phyloP scores from a whole-genome alignment of 768 basidiomycete species.

The Leccinum arenicola region DNA sequence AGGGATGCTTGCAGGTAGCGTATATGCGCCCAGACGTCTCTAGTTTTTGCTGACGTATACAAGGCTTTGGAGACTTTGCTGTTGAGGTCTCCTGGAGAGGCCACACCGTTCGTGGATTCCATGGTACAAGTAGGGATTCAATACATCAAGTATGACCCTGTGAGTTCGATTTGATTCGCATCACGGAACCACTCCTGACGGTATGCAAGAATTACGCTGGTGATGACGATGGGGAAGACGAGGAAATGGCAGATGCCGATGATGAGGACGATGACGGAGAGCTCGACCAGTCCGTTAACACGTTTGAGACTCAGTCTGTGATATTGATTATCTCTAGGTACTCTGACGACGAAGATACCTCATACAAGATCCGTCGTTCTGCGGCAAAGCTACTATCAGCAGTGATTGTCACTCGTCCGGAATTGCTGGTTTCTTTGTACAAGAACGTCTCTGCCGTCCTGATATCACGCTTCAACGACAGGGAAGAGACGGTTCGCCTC shows the following conservation, averaged over 20 bases:
- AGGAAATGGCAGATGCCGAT: conserved; percentile 54
- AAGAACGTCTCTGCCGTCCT: conserved; percentile 83
- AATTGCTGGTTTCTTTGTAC: conserved; percentile 76
- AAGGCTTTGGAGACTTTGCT: conserved; percentile 82
- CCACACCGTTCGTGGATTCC: conserved; percentile 63
- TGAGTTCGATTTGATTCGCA: background rate
- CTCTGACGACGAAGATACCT: conserved; percentile 91
- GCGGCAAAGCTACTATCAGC: conserved; percentile 87
- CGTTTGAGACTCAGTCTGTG: background rate
- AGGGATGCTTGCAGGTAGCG: conserved; percentile 71
- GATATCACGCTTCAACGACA: conserved; percentile 88
- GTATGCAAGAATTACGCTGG: conserved; percentile 67
- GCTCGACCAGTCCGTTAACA: conserved; percentile 62
- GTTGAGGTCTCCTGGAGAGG: conserved; percentile 57
- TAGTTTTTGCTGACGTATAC: conserved; percentile 6
- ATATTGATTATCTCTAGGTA: conserved; percentile 50
- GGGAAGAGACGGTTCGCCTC: conserved; percentile 90
- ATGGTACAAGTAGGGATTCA: conserved; percentile 67
- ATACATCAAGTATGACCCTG: conserved; percentile 56
- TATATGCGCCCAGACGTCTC: background rate
- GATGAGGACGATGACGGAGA: conserved; percentile 84
- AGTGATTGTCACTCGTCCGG: conserved; percentile 82
- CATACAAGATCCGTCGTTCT: conserved; percentile 90
- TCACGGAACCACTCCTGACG: background rate
- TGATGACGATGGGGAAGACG: conserved; percentile 61